phyloP scores from a whole-genome alignment of 352 stramenopile genomes.

The Blastocystis sp. region DNA sequence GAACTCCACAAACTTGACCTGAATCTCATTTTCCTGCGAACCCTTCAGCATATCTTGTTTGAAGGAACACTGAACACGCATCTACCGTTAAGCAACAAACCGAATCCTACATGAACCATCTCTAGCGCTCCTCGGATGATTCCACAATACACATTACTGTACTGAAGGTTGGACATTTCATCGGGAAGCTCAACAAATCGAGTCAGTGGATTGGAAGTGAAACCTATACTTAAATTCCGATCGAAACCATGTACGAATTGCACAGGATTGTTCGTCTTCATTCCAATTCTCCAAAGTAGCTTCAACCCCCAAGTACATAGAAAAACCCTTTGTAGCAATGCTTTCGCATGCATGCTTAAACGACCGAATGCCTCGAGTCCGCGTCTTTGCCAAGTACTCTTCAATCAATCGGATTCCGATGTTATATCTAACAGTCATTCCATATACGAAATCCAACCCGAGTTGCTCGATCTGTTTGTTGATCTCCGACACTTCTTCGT shows the following conservation, averaged over 20 bases:
- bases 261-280: constrained; percentile 71
- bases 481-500: constrained; percentile 81
- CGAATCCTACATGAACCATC: constrained; percentile 72
- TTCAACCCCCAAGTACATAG: constrained; percentile 91
- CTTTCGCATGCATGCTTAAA: constrained; percentile 85
- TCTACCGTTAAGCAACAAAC: background rate
- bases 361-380: constrained; percentile 57
- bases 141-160: constrained; percentile 88
- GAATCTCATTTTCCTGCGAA: background rate
- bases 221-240: constrained; percentile 69
- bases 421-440: constrained; percentile 71
- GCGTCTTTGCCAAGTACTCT: constrained; percentile 85
- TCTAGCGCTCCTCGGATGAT: constrained; percentile 85
- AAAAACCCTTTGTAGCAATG: constrained; percentile 85
- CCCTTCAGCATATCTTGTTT: constrained; percentile 32
- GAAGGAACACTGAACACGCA: constrained; percentile 38
- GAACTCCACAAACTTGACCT: constrained; percentile 1
- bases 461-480: constrained; percentile 81
- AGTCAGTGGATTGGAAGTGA: background rate
- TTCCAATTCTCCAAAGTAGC: constrained; percentile 80
- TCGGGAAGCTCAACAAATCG: constrained; percentile 56
- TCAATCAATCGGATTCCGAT: constrained; percentile 90
- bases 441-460: background rate
- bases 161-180: constrained; percentile 69
- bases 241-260: constrained; percentile 77